Evolutionary conservation across 2,329 filamentous ascomycete species (phyloP), one percentile per base, ranked within the genome.

Genomic region (Ascochyta fabae): DNA sequence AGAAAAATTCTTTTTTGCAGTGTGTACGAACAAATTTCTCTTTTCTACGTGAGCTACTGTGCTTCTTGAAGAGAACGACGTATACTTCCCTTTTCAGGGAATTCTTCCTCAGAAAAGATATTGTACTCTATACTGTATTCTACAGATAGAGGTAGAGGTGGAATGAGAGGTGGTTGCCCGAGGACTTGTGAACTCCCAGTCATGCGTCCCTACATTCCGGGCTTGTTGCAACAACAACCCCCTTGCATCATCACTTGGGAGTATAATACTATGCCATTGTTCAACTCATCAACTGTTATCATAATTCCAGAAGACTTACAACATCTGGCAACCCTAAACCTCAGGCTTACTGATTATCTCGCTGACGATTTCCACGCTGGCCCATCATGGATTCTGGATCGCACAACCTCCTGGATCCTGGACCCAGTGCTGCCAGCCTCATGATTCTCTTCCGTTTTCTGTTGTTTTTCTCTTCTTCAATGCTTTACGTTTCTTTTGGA

Each of bases 191-290:
- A 15, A 9, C 33, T 16, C 8, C 8, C 2, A 3, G 3, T 9
- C 33, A 35, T 9, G 33, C 33, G 3, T 16, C 8, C n/a, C 13
- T 8, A 33, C 50, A 53, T 53, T 53, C 50, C 43, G 23, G n/a
- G 3, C 16, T 3, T 29, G 4, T 27, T 16, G 4, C 24, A 47
- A 47, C 50, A 47, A 3, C 36, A 36, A 19, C 50, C 26, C 50
- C 43, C 50, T 47, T 47, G 38, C 50, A 22, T 53, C 8, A 8
- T 16, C 3, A 3, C 8, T 5, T 8, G 1, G 29, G 15, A 31
- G 22, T n/a, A 41, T 46, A 46, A 27, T 13, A 40, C 6, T n/a
- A 38, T 31, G n/a, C 3, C 4, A n/a, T 39, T 23, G 24, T 23
- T n/a, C 26, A 3, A 6, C 27, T n/a, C 10, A 35, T n/a, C 15